These are phyloP conservation scores for Cyberlindnera xishuangbannaensis DNA, from an alignment of 805 yeast species.

Conservation along the genomic window DNA sequence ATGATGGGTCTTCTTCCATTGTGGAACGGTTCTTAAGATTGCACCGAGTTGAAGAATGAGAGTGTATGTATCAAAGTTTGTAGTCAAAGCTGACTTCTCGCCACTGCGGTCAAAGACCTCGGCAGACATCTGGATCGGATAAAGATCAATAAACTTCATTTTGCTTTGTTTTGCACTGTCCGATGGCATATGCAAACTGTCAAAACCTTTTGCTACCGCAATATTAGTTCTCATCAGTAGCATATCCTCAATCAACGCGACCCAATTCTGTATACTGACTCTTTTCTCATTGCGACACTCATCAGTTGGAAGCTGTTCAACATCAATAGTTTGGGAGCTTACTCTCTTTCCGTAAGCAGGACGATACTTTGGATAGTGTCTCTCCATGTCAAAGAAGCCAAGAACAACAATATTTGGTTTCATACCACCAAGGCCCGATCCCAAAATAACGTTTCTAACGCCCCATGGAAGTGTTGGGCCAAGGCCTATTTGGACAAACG, in stretches of 20 bases:
- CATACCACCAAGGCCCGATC: conserved; percentile 99
- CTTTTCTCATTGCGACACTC: conserved; percentile 63
- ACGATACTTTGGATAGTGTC: conserved; percentile 21
- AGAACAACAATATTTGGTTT: conserved; percentile 90
- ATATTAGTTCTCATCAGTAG: conserved; percentile 84
- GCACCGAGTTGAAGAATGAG: conserved; percentile 91
- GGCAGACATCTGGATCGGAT: conserved; percentile 97
- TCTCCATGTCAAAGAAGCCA: conserved; percentile 73
- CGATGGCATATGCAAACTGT: conserved; percentile 57
- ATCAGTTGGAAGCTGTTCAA: conserved; percentile 71
- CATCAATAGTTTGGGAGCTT: conserved; percentile 24
- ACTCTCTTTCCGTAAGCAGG: conserved; percentile 3
- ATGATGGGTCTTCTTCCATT: conserved; percentile 75
- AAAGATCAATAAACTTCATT: conserved; percentile 70
- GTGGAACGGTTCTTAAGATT: conserved; percentile 85
- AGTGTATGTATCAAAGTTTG: conserved; percentile 94
- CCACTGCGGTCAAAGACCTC: conserved; percentile 63
- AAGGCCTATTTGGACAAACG: conserved; percentile 87
- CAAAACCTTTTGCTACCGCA: conserved; percentile 90
- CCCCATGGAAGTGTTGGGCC: conserved; percentile 94
- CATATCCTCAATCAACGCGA: conserved; percentile 84
- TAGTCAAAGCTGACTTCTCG: conserved; percentile 61
- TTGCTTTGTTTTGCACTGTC: conserved; percentile 28
- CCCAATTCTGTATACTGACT: conserved; percentile 78
- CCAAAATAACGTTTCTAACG: conserved; percentile 82